Percentiles rank a stretch among this genome's conserved stretches.
These are phyloP conservation scores for Malus sieversii DNA, from an alignment of 306 rosid species.

Conservation along the genomic window DNA sequence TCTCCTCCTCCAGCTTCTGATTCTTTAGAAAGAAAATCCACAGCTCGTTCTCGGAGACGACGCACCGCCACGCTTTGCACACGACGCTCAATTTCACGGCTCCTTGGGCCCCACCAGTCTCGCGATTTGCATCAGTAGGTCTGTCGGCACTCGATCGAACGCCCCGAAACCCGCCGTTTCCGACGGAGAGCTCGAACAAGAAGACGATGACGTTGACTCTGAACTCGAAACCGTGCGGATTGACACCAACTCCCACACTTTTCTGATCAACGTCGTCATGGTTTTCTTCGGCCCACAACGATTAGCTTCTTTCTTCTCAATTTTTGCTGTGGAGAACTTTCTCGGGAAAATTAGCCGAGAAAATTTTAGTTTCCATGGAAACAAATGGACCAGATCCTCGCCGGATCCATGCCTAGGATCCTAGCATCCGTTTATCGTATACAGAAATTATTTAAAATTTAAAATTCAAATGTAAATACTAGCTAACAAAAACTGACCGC, in stretches of 20 bases:
- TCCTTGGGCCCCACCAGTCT: constrained; percentile 59
- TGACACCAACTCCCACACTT: constrained; percentile 49
- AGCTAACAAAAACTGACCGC: no score
- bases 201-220: not conserved
- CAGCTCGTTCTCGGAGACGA: constrained; percentile 39
- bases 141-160: constrained; percentile 55
- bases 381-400: no score
- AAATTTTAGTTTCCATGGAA: not conserved
- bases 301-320: not conserved
- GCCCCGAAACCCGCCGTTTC: constrained; percentile 11
- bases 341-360: not conserved
- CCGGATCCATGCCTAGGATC: no score
- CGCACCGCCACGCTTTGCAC: constrained; percentile 36
- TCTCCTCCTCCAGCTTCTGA: constrained; percentile 21
- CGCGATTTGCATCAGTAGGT: constrained; percentile 50
- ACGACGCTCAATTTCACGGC: constrained; percentile 37
- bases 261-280: constrained; percentile 48
- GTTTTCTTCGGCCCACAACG: no score
- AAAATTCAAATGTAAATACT: no score
- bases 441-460: no score
- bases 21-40: constrained; percentile 60
- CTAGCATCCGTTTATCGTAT: no score
- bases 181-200: not conserved
- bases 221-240: constrained; percentile 15
- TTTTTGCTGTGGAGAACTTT: not conserved